Evolutionary conservation across 2,329 filamentous ascomycete species (phyloP), one percentile per base, ranked within the genome.

Genomic region (Calonectria multiphialidica): DNA sequence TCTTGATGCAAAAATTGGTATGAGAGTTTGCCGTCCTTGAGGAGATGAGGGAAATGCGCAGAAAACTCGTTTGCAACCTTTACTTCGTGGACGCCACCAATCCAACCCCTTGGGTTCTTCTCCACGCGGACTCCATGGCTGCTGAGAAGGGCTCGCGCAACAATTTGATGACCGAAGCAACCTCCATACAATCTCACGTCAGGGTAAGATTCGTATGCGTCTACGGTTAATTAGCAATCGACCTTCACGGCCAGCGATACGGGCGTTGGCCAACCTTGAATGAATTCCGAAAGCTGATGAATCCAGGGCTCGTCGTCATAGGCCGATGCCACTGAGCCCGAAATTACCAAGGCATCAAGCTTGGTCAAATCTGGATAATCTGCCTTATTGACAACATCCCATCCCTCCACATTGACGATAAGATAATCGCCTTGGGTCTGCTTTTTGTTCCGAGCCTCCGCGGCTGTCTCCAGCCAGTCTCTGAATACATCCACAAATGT

Each of bases 1-100:
- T 62, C 57, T 12, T 45, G 57, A 9, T 62, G 57, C 18, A 62
- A n/a, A 62, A 62, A 62, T 16, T 62, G 57, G 18, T 62, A 62
- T 13, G 57, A 62, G 23, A 62, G 15, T 15, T 45, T 42, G 12
- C 57, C 57, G 4, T 45, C 57, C 15, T 45, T 15, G 9, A 62
- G 57, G 16, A 62, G 40, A 2, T 62, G 16, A 21, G 57, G 57
- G 16, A 62, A 62, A 21, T 42, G 37, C 3, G 57, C 44, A 2
- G 57, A 45, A 28, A 62, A 62, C 25, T 30, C 37, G 8, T n/a
- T 30, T 16, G 40, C 16, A 37, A 62, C 23, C 2, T 30, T 42
- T 25, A 62, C 57, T 45, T 62, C 57, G 25, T 62, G 57, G 9
- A 62, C 57, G 21, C 57, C 57, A 7, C 23, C 57, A 28, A 44